Evolutionary conservation across 2,329 filamentous ascomycete species (phyloP), one percentile per base, ranked within the genome.

Genomic region (Elsinoe batatas): DNA sequence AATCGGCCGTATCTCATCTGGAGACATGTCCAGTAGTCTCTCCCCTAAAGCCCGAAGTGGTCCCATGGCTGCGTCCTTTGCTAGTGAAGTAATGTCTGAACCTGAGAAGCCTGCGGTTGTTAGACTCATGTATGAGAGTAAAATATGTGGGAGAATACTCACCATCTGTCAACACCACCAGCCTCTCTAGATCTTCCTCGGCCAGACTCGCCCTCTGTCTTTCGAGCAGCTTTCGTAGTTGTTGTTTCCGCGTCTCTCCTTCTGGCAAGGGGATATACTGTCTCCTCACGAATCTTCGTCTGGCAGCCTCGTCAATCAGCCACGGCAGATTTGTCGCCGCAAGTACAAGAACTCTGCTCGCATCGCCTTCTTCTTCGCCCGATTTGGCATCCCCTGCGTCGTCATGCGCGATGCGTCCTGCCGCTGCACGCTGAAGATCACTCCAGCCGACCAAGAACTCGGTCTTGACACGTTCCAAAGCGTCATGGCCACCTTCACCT

Each of bases 391-490:
- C 17, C 18, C 22, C 38, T 10, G 3, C 15, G 6, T 46, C 22
- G 12, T 81, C 79, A 12, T 69, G 78, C 47, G 80, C 75, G 66
- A 94, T 89, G 36, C 88, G 80, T 0, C 91, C 91, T 3, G 91
- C 91, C 5, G 93, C 93, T 2, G 93, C 93, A 60, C 89, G 84
- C 65, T 95, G 90, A 2, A 98, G 73, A 67, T 96, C 90, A 57
- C 88, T 93, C 93, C 93, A 98, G 66, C 96, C 91, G 26, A 98
- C 96, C 30, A 98, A 74, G 64, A 98, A 98, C 67, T 98, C 93
- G 0, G 93, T 98, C 72, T 98, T 98, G 66, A 96, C 95, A 56
- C 93, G 81, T 57, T 91, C 79, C 0, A 90, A 95, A 0, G 93
- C 89, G 71, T 98, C 93, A 64, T 97, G 88, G 1, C 88, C 85